Conservation (phyloP, 257 asterid species). For the Anisodus tanguticus region DNA sequence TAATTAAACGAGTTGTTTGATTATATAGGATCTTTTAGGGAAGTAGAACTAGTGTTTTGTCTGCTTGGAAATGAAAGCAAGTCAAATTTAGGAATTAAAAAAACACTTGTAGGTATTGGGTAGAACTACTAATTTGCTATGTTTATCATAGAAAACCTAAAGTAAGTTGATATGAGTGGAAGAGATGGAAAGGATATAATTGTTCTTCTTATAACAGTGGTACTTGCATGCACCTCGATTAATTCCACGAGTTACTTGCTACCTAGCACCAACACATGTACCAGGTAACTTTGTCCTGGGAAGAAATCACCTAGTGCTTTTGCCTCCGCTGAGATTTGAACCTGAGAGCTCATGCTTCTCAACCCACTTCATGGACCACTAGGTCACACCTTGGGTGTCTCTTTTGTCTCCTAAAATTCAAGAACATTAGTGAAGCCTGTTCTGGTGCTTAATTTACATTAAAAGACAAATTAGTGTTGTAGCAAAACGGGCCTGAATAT, state of each 20-base stretch:
- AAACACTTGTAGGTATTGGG: background rate
- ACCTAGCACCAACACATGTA: background rate
- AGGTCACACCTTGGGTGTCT: background rate
- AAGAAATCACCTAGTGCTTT: background rate
- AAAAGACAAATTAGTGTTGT: background rate
- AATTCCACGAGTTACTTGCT: background rate
- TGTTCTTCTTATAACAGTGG: background rate
- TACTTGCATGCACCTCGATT: background rate
- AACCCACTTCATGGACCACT: background rate
- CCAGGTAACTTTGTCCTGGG: background rate
- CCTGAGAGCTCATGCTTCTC: background rate
- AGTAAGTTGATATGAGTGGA: background rate
- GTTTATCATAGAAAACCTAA: background rate
- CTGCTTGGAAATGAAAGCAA: background rate
- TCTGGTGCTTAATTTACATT: background rate
- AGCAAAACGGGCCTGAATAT: background rate
- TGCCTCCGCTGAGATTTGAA: background rate
- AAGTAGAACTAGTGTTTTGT: background rate
- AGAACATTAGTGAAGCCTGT: background rate
- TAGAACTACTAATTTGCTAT: background rate
- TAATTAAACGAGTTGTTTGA: background rate
- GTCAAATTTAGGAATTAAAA: background rate
- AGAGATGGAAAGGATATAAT: background rate
- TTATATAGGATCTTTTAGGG: background rate
- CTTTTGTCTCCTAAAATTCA: background rate